Percentiles rank a stretch among this genome's conserved stretches.
Conservation (phyloP, 176 grass and related monocot species). For the Sorghum bicolor region Sorghum_bicolor_NCBIv3 NC_012870.2:2436501-2437000, state of each 20-base stretch:
- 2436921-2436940: not conserved
- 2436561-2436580: slow-evolving; percentile 79
- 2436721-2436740: not conserved
- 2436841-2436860: not conserved
- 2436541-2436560: slow-evolving; percentile 59
- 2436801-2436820: not conserved
- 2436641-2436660: slow-evolving; percentile 68
- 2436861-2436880: not conserved
- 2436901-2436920: not conserved
- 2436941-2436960: not conserved
- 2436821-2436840: not conserved
- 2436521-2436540: slow-evolving; percentile 52
- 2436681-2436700: not conserved
- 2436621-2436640: slow-evolving; percentile 43
- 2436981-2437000: too few relatives aligned
- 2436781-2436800: not conserved
- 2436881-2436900: not conserved
- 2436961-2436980: not conserved
- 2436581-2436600: slow-evolving; percentile 43
- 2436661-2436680: slow-evolving; percentile 19
- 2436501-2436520: slow-evolving; percentile 28
- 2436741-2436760: too few relatives aligned
- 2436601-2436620: slow-evolving; percentile 54
- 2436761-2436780: too few relatives aligned
- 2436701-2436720: not conserved